Base-by-base conservation (phyloP, 2,329 filamentous ascomycete genomes). In the Diaporthe sp. region DNA sequence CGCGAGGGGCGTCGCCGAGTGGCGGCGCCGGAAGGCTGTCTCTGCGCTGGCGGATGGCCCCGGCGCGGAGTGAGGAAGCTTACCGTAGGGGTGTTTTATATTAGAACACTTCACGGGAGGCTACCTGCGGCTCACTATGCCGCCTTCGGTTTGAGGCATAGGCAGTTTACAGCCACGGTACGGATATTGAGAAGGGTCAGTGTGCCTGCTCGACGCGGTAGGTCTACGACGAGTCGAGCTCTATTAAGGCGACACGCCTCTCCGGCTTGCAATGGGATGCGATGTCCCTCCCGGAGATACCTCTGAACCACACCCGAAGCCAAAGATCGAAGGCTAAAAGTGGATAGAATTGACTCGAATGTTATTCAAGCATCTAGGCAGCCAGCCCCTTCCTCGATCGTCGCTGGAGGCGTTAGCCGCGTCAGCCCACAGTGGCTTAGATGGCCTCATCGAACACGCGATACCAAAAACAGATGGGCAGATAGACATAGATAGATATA, bases 1-100 rank as follows among this genome's bases (percentile, higher is more conserved):
- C 28, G 95, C 97, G 83, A 89, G 87, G 74, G 96, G 96, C 0
- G 91, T 98, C 7, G 88, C 87, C 81, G 91, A 93, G 80, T 98
- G 97, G 96, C 90, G 96, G 80, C 91, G 89, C 83, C 89, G 93
- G 80, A 92, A 91, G 81, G 91, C 89, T 30, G 47, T 38, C 28
- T 38, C 71, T 22, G 54, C 71, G 38, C 72, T 57, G 28, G 57
- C 40, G 15, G 45, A 55, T 38, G 57, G 50, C 9, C 45, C 38
- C 10, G 25, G 38, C 9, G 61, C 12, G 3, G 68, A 71, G 68
- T 60, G 54, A 71, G 30, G 30, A 15, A 2, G 2, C 9, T 6
- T 15, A 1, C 5, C 7, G 25, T 17, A 15, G 17, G 3, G 12
- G 2, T 15, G 47, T 4, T 52, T 13, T 17, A 35, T 17, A 35